These are phyloP conservation scores for Leishmania arabica DNA, from an alignment of 208 protist species.

Conservation along the genomic window DNA sequence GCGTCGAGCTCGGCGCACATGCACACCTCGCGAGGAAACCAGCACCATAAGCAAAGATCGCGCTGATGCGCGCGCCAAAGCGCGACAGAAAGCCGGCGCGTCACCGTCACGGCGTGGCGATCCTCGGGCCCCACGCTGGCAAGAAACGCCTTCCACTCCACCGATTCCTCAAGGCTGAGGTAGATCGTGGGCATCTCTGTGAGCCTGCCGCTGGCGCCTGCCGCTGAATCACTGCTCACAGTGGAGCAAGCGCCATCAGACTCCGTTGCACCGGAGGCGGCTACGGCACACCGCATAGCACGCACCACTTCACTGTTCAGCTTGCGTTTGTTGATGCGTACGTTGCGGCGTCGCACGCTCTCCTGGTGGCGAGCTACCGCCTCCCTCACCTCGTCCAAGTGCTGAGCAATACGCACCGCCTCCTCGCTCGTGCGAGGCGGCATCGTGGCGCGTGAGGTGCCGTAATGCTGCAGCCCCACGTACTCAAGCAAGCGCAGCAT, in stretches of 20 bases:
- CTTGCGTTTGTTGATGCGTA: constrained; percentile 23
- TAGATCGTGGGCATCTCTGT: constrained; percentile 46
- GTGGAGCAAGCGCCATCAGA: neutral
- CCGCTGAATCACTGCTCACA: neutral
- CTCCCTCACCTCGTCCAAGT: constrained; percentile 14
- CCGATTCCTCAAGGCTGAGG: constrained; percentile 58
- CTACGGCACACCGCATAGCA: constrained; percentile 10
- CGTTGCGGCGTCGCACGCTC: constrained; percentile 26
- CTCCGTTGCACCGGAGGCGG: neutral
- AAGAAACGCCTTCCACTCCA: constrained; percentile 73
- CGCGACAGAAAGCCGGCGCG: constrained; percentile 46
- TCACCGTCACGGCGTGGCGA: constrained; percentile 58
- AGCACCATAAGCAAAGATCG: constrained; percentile 75
- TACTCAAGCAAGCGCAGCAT: constrained; percentile 57
- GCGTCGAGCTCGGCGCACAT: constrained; percentile 62
- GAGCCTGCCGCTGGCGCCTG: neutral
- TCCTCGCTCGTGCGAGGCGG: constrained; percentile 37
- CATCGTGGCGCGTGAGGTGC: constrained; percentile 41
- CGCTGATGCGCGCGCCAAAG: constrained; percentile 55
- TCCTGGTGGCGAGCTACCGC: constrained; percentile 24
- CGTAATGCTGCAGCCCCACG: constrained; percentile 63
- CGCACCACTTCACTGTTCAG: constrained; percentile 8
- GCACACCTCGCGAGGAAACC: constrained; percentile 69
- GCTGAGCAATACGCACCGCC: constrained; percentile 22
- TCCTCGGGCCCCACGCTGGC: constrained; percentile 26